These are phyloP conservation scores for Coniosporium tulheliwenetii DNA, from an alignment of 2,329 filamentous ascomycete species.

Conservation along the genomic window DNA sequence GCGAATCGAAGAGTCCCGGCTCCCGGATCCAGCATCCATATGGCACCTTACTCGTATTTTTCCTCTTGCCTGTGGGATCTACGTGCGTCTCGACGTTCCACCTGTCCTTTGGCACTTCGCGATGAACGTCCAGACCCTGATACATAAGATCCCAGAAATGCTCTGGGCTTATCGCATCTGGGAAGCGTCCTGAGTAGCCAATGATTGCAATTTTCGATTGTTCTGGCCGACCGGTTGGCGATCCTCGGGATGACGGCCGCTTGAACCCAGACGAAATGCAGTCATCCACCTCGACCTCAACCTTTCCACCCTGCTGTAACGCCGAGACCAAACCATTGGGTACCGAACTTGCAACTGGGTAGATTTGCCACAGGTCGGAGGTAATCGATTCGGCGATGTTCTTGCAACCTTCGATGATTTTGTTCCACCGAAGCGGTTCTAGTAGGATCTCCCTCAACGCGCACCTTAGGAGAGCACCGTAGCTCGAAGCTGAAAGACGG, in stretches of 20 bases:
- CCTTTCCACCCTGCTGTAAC: conserved; percentile 1
- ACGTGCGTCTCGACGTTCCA: conserved; percentile 3
- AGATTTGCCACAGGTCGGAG: conserved; percentile 8
- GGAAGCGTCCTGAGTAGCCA: conserved; percentile 11
- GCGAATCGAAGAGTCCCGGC: conserved; percentile 4
- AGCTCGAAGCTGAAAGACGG: not conserved
- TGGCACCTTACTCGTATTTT: conserved; percentile 1
- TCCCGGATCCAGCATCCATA: conserved; percentile 4
- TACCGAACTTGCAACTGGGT: conserved; percentile 1
- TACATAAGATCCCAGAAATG: conserved; percentile 21
- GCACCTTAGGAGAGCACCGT: not conserved
- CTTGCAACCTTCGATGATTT: not conserved
- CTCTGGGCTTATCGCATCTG: conserved; percentile 10
- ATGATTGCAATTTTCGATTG: conserved; percentile 13
- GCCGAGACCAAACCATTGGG: conserved; percentile 7
- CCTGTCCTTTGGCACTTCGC: conserved; percentile 14
- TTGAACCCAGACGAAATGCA: not conserved
- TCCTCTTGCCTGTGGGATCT: conserved; percentile 2
- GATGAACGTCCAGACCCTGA: conserved; percentile 15
- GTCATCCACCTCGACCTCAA: not conserved
- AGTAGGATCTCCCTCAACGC: not conserved
- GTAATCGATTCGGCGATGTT: conserved; percentile 3
- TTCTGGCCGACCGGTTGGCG: conserved; percentile 1
- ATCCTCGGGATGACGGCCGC: conserved; percentile 1
- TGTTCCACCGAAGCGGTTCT: not conserved